These are phyloP conservation scores for Alternaria sp. DNA, from an alignment of 2,329 filamentous ascomycete species.

Conservation along the genomic window DNA sequence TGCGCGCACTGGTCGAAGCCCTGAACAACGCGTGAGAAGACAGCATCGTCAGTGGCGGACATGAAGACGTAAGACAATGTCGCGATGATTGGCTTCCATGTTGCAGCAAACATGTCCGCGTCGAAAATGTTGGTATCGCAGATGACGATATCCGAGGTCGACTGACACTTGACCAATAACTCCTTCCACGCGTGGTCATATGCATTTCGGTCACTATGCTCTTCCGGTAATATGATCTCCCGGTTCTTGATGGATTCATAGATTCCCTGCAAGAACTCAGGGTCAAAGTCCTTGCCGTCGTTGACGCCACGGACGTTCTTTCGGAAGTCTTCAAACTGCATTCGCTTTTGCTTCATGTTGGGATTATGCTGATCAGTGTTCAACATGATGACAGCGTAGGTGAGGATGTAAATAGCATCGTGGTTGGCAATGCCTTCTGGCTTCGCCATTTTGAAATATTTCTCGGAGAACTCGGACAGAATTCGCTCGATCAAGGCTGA, in stretches of 20 bases:
- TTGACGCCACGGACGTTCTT: constrained; percentile 93
- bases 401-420: constrained; percentile 88
- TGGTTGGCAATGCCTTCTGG: constrained; percentile 82
- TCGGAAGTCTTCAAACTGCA: constrained; percentile 84
- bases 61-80: constrained; percentile 98
- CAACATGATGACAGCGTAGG: constrained; percentile 96
- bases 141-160: constrained; percentile 75
- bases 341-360: constrained; percentile 84
- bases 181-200: constrained; percentile 99
- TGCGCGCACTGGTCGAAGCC: constrained; percentile 96
- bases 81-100: constrained; percentile 93
- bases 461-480: constrained; percentile 84
- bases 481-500: constrained; percentile 93
- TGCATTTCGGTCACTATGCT: constrained; percentile 95
- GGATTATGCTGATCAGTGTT: constrained; percentile 98
- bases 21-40: constrained; percentile 91
- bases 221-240: constrained; percentile 96
- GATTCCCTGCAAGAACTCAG: constrained; percentile 84
- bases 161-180: constrained; percentile 82
- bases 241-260: constrained; percentile 91
- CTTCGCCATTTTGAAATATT: constrained; percentile 76
- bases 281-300: constrained; percentile 81
- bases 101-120: constrained; percentile 95
- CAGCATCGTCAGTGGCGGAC: constrained; percentile 95
- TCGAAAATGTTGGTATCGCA: constrained; percentile 96